Base-by-base conservation (phyloP, 805 yeast genomes). In the Candida hispaniensis region DNA sequence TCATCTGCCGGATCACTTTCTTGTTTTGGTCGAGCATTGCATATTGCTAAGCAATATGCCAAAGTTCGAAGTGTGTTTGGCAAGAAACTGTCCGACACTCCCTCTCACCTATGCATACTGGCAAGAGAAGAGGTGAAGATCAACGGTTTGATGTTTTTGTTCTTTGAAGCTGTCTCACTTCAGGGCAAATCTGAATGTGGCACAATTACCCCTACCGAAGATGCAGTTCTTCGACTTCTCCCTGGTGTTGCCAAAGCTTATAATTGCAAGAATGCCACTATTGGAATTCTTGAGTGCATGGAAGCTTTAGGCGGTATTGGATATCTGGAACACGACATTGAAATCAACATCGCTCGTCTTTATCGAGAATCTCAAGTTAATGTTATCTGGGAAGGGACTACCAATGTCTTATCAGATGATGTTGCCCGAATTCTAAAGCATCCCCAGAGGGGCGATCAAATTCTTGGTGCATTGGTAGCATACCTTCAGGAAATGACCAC, bases 361-460 rank as follows among this genome's bases (percentile, higher is more conserved):
- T 41, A 39, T 18, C 39, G 54, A 12, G 57, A 52, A 26, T 41
- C 52, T 8, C 58, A 53, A 38, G 57, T 52, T 6, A 47, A 47
- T 9, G 39, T 52, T 11, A 52, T 52, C 20, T 52, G 57, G 57
- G 57, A 52, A 29, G 57, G 56, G 13, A 52, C 57, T 6, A 53
- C 58, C 10, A 52, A 52, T 23, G 55, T 53, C 11, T 41, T 52
- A 27, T 38, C 45, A 24, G 52, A 51, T 23, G 56, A 52, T 34
- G 39, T 42, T 4, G 41, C 48, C 6, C 30, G 53, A 11, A 30
- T 30, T 18, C 26, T 45, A 12, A 34, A 43, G 26, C 28, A 28
- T n/a, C n/a, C n/a, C 10, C 23, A 32, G 14, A 6, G 36, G 14
- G 36, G 36, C 5, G 18, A 13, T 1, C 10, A 6, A 11, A 32